These are phyloP conservation scores for Teunomyces stri DNA, from an alignment of 805 yeast genomes.

Conservation along the genomic window DNA sequence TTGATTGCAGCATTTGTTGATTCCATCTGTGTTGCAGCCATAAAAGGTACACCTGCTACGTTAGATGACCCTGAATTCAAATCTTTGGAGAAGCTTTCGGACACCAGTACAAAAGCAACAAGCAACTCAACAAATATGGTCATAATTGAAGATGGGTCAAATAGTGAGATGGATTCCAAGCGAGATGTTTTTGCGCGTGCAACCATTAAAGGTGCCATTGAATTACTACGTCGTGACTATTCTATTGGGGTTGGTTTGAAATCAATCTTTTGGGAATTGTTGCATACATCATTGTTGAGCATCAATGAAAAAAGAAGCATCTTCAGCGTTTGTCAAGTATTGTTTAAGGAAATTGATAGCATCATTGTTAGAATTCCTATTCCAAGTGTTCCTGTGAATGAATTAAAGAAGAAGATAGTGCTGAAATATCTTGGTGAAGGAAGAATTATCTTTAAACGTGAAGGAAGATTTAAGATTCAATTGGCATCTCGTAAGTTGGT, in stretches of 20 bases:
- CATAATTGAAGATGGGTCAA: slow-evolving; percentile 54
- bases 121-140: slow-evolving; percentile 41
- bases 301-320: slow-evolving; percentile 59
- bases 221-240: slow-evolving; percentile 58
- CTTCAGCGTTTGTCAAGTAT: slow-evolving; percentile 61
- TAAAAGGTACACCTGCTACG: slow-evolving; percentile 55
- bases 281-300: slow-evolving; percentile 61
- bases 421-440: slow-evolving; percentile 56
- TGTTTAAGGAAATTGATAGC: slow-evolving; percentile 60
- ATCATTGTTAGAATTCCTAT: slow-evolving; percentile 60
- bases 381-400: slow-evolving; percentile 55
- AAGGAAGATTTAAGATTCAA: slow-evolving; percentile 55
- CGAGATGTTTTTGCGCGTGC: slow-evolving; percentile 66
- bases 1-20: slow-evolving; percentile 47
- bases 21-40: slow-evolving; percentile 64
- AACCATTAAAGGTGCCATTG: slow-evolving; percentile 63
- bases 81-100: slow-evolving; percentile 27
- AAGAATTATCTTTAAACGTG: slow-evolving; percentile 57
- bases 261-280: slow-evolving; percentile 61
- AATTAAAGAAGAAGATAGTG: slow-evolving; percentile 53
- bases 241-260: slow-evolving; percentile 57
- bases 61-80: slow-evolving; percentile 67
- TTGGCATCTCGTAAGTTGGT: slow-evolving; percentile 28
- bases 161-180: slow-evolving; percentile 46
- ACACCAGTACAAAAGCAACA: slow-evolving; percentile 15